A percentile compares a stretch with the other conserved stretches of the same genome.
These are phyloP conservation scores for Tardiomyces digboiensis DNA, from an alignment of 1,139 yeast genomes.

Conservation along the genomic window DNA sequence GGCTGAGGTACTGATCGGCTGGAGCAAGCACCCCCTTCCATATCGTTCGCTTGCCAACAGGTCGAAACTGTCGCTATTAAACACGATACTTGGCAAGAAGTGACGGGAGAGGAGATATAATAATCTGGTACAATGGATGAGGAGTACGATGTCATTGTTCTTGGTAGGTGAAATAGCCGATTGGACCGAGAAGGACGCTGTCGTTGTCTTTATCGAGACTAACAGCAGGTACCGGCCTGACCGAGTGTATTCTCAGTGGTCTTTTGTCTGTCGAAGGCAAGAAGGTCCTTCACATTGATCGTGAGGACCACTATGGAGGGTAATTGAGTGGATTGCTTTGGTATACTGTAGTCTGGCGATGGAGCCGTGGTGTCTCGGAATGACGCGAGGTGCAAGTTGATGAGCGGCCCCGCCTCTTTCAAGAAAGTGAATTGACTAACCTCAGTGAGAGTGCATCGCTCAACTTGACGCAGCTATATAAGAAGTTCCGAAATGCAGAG, in stretches of 20 bases:
- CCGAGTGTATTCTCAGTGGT: conserved; percentile 95
- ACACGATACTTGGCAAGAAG: too few species aligned
- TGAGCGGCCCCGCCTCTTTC: too few species aligned
- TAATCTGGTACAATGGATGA: conserved; percentile 58
- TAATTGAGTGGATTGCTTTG: conserved; percentile 11
- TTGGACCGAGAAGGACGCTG: too few species aligned
- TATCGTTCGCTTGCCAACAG: too few species aligned
- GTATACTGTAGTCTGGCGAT: too few species aligned
- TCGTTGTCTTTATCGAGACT: too few species aligned
- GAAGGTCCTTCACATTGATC: conserved; percentile 92
- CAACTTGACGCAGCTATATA: conserved; percentile 40
- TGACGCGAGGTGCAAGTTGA: too few species aligned
- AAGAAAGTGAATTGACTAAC: conserved; percentile 4
- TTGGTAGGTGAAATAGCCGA: conserved; percentile 48
- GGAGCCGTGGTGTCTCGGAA: too few species aligned
- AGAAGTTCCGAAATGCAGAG: conserved; percentile 30
- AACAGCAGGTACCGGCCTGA: conserved; percentile 59
- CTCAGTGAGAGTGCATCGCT: conserved; percentile 51
- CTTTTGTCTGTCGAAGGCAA: conserved; percentile 92
- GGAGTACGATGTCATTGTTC: conserved; percentile 85
- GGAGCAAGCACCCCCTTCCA: too few species aligned
- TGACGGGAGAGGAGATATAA: not conserved
- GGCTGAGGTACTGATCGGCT: too few species aligned
- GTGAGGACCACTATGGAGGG: conserved; percentile 93
- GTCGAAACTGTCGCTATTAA: too few species aligned